These are phyloP conservation scores for Solanum hybrid DNA, from an alignment of 305 asterid genomes.

Conservation along the genomic window DNA sequence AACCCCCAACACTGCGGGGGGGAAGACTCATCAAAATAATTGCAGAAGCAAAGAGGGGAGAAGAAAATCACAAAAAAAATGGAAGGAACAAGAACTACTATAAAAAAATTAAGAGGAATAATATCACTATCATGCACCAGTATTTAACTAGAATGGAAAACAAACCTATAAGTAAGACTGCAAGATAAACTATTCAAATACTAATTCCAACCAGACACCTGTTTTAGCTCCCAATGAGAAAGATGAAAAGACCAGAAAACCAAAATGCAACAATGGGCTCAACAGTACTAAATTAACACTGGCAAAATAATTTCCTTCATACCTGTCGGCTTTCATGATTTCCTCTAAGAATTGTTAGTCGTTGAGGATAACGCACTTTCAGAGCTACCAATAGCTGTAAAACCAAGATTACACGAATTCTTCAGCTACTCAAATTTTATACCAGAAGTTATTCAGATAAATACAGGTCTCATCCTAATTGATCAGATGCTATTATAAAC, in stretches of 20 bases:
- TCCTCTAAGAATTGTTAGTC: constrained; percentile 91
- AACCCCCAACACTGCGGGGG: not conserved
- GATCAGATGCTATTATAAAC: not conserved
- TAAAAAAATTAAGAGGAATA: not conserved
- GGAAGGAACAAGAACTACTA: not conserved
- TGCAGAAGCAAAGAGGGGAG: not conserved
- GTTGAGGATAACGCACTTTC: constrained; percentile 86
- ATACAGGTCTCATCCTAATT: not conserved
- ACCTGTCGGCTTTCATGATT: constrained; percentile 98
- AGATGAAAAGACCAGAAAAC: not conserved
- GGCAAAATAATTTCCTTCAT: not conserved
- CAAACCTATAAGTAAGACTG: not conserved
- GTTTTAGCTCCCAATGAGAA: not conserved
- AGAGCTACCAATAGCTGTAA: constrained; percentile 89
- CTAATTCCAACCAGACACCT: not conserved
- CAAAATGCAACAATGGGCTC: not conserved
- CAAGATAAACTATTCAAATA: not conserved
- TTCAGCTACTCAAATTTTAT: not conserved
- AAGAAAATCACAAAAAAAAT: not conserved
- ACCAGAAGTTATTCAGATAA: not conserved
- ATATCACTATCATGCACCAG: not conserved
- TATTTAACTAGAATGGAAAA: not conserved
- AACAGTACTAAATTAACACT: not conserved
- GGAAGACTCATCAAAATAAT: not conserved
- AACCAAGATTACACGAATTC: not conserved